A percentile compares a stretch with the other conserved stretches of the same genome.
phyloP scores from a whole-genome alignment of 2,329 filamentous ascomycete species.

The Arachnomyces sp. region DNA sequence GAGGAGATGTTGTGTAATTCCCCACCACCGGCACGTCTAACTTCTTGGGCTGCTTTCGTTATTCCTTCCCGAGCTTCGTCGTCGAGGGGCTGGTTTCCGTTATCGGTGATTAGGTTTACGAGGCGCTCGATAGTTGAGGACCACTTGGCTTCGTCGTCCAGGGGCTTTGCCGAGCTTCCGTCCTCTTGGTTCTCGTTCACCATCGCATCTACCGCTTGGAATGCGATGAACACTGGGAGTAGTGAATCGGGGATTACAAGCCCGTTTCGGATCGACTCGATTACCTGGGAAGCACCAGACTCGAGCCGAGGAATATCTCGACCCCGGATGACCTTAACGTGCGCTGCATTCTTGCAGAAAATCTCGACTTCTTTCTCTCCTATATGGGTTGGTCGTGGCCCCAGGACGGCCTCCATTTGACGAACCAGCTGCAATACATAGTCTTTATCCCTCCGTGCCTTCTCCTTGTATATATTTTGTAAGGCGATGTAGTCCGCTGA shows the following conservation, averaged over 20 bases:
- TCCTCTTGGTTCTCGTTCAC: slow-evolving; percentile 47
- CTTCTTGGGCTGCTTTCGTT: slow-evolving; percentile 52
- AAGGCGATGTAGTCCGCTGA: slow-evolving; percentile 82
- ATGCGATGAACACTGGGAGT: slow-evolving; percentile 60
- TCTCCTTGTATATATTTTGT: slow-evolving; percentile 86
- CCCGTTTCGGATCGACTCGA: slow-evolving; percentile 33
- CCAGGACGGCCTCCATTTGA: slow-evolving; percentile 42
- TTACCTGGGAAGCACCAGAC: slow-evolving; percentile 32
- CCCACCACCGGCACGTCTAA: slow-evolving; percentile 67
- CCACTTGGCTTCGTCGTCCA: slow-evolving; percentile 29
- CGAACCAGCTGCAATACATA: slow-evolving; percentile 64
- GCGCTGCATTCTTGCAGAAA: slow-evolving; percentile 92
- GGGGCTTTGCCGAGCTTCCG: slow-evolving; percentile 12
- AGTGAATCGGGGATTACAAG: slow-evolving; percentile 48
- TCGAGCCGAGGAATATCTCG: slow-evolving; percentile 42
- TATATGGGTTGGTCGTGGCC: slow-evolving; percentile 42
- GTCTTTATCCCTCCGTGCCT: slow-evolving; percentile 67
- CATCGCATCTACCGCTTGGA: slow-evolving; percentile 40
- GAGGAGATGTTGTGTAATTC: slow-evolving; percentile 92
- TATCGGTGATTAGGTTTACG: slow-evolving; percentile 27
- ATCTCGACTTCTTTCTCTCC: slow-evolving; percentile 69
- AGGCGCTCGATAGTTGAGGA: slow-evolving; percentile 21
- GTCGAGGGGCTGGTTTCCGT: slow-evolving; percentile 37
- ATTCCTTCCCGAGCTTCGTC: slow-evolving; percentile 45
- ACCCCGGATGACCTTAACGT: slow-evolving; percentile 77